Evolutionary conservation across 2,329 filamentous ascomycete genomes (phyloP), one percentile per base, ranked within the genome.

Genomic region (Fusarium pseudograminearum): DNA sequence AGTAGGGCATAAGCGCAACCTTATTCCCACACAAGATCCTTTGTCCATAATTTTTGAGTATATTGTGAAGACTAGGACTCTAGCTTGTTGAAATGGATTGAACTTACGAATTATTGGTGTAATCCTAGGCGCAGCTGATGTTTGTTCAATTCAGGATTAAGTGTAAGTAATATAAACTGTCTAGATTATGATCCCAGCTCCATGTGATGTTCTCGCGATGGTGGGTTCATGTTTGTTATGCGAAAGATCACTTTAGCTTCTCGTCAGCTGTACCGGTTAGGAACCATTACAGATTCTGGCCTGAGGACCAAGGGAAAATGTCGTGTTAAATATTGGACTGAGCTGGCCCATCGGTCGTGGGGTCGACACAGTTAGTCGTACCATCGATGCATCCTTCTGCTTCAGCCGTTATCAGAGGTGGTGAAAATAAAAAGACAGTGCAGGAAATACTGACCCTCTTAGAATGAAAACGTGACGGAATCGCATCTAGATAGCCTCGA

Each of bases 381-480:
- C 57, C 52, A 10, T 40, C 20, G 4, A 59, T 24, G 5, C 52
- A 59, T 46, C 36, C 33, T 7, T 59, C 51, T 11, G 22, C 57
- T 59, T 7, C 20, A 3, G 58, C 59, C 1, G 16, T 7, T 3
- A 15, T 50, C 7, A 26, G 31, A 24, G 12, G 44, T n/a, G n/a
- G n/a, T n/a, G n/a, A n/a, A n/a, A n/a, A n/a, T n/a, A n/a, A n/a
- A n/a, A n/a, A n/a, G n/a, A n/a, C n/a, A n/a, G n/a, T n/a, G n/a
- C n/a, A n/a, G n/a, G n/a, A n/a, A n/a, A n/a, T n/a, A n/a, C n/a
- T n/a, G n/a, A n/a, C n/a, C n/a, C n/a, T n/a, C n/a, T n/a, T n/a
- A n/a, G n/a, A n/a, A n/a, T n/a, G n/a, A n/a, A 1, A 61, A 31
- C 1, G 36, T 26, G 5, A 61, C 31, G 3, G 33, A 28, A 4